Evolutionary conservation across 129 eudicot species (phyloP).

Genomic region (Centaurea solstitialis): DNA sequence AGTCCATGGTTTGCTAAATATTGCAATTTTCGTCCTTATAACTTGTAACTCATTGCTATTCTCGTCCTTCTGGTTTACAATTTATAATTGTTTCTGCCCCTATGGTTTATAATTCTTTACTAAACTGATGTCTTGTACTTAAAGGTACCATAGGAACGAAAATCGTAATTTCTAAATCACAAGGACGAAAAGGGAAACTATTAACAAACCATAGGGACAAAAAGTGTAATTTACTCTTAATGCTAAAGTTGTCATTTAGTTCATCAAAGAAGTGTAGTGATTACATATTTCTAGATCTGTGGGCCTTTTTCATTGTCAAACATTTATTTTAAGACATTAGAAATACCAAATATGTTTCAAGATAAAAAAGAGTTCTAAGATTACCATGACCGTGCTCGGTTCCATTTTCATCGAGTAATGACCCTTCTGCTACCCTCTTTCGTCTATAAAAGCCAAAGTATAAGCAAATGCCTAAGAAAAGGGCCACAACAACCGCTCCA

Average conservation of each 20-base stretch:
- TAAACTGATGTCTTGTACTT: too few species aligned
- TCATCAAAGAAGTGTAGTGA: neutral
- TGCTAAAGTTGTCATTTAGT: neutral
- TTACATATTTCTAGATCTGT: neutral
- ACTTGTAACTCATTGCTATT: too few species aligned
- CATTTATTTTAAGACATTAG: neutral
- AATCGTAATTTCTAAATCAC: too few species aligned
- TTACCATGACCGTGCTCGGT: constrained; percentile 46
- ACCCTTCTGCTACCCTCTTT: constrained; percentile 44
- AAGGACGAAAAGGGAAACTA: too few species aligned
- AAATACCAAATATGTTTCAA: neutral
- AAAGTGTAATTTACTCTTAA: too few species aligned
- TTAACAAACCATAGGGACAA: too few species aligned
- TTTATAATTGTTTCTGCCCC: too few species aligned
- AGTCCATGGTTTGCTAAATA: too few species aligned
- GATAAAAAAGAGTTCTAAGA: neutral
- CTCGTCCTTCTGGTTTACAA: too few species aligned
- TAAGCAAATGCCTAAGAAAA: constrained; percentile 44
- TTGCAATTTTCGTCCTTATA: too few species aligned
- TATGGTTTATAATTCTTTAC: too few species aligned
- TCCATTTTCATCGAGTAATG: constrained; percentile 33
- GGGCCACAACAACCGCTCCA: constrained; percentile 51
- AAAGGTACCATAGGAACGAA: too few species aligned
- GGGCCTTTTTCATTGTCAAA: neutral
- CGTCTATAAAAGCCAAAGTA: constrained; percentile 48